Evolutionary conservation across 176 grass and related monocot species (phyloP).

Genomic region (Ensete ventricosum): DNA sequence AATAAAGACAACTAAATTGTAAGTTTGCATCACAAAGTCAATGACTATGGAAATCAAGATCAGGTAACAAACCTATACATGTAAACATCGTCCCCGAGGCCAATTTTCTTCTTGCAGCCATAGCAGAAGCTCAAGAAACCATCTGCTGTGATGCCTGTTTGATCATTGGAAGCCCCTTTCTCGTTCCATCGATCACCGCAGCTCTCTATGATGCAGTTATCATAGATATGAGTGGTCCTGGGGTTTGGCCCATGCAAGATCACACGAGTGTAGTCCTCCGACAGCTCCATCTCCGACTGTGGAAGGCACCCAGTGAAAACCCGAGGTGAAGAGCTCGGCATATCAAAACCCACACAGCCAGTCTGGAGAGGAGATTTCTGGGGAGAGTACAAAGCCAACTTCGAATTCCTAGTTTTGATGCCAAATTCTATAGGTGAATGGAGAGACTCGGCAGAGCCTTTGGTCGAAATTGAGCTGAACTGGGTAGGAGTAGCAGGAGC

Average conservation of each 20-base stretch:
- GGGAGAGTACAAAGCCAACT: conserved; percentile 10
- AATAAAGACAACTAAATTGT: too few species aligned
- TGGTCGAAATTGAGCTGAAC: neutral
- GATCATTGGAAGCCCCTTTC: neutral
- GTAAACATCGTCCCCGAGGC: conserved; percentile 48
- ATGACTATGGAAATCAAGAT: neutral
- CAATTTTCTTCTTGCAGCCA: conserved; percentile 54
- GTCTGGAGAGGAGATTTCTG: neutral
- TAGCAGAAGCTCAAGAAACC: conserved; percentile 47
- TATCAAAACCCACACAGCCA: neutral
- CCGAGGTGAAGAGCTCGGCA: neutral
- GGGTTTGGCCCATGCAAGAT: conserved; percentile 46
- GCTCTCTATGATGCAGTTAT: conserved; percentile 39
- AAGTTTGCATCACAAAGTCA: too few species aligned
- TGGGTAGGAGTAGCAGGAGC: neutral
- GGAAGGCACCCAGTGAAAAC: conserved; percentile 14
- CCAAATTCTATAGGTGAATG: conserved; percentile 30
- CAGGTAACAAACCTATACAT: conserved; percentile 41
- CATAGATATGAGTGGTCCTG: conserved; percentile 63
- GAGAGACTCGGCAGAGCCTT: neutral
- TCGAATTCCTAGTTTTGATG: conserved; percentile 30
- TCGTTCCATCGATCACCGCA: conserved; percentile 18
- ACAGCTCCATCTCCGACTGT: conserved; percentile 37
- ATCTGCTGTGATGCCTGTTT: neutral
- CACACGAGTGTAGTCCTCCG: conserved; percentile 70